Conservation (phyloP, 306 rosid genomes). For the Macrotyloma uniflorum region DNA sequence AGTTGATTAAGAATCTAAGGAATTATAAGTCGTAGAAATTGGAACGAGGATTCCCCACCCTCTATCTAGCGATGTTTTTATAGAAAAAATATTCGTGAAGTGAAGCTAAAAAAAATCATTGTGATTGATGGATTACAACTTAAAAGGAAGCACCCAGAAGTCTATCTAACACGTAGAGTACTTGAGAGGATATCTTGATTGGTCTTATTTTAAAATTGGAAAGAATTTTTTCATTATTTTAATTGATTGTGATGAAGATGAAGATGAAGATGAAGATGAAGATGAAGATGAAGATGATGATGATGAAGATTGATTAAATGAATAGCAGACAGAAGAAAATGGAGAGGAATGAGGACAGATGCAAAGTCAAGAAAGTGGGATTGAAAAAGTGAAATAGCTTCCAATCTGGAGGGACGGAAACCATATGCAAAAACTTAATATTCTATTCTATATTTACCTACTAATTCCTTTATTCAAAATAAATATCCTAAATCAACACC, state of each 20-base stretch:
- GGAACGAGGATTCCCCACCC: conserved; percentile 1
- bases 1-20: conserved; percentile 32
- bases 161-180: conserved; percentile 31
- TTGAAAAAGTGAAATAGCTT: conserved; percentile 26
- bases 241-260: too few species aligned
- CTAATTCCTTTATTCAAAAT: too few species aligned
- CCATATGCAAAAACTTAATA: too few species aligned
- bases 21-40: not conserved
- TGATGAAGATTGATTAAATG: too few species aligned
- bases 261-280: too few species aligned
- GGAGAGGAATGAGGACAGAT: conserved; percentile 17
- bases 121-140: not conserved
- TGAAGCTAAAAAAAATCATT: conserved; percentile 12
- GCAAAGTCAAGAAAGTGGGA: conserved; percentile 6
- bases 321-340: conserved; percentile 15
- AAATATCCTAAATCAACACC: too few species aligned
- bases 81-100: conserved; percentile 8
- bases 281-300: too few species aligned
- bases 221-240: too few species aligned
- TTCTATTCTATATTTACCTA: too few species aligned
- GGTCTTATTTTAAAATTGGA: too few species aligned
- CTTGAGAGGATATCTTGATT: conserved; percentile 22
- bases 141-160: too few species aligned
- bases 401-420: conserved; percentile 38
- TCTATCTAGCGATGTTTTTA: not conserved